phyloP scores from a whole-genome alignment of 2,329 filamentous ascomycete species.

The Nigrospora sphaerica region DNA sequence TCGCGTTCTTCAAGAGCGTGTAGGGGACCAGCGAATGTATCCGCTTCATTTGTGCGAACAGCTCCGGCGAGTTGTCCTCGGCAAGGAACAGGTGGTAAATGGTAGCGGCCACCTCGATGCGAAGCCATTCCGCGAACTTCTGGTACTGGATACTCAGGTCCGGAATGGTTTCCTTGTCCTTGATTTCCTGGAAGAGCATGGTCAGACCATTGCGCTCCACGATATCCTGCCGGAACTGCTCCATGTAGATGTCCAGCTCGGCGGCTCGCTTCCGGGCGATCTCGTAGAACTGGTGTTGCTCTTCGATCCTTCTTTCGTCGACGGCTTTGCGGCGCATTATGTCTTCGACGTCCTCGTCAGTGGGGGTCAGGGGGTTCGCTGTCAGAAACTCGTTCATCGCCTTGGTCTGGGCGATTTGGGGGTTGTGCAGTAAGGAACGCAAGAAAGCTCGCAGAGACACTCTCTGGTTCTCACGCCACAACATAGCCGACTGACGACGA shows the following conservation, averaged over 20 bases:
- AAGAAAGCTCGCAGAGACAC: slow-evolving; percentile 88
- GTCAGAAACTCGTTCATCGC: slow-evolving; percentile 82
- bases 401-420: slow-evolving; percentile 73
- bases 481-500: slow-evolving; percentile 38
- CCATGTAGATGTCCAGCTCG: slow-evolving; percentile 97
- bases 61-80: slow-evolving; percentile 93
- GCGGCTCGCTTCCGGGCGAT: slow-evolving; percentile 84
- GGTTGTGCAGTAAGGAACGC: slow-evolving; percentile 77
- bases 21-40: slow-evolving; percentile 96
- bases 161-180: slow-evolving; percentile 77
- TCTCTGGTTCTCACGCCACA: slow-evolving; percentile 84
- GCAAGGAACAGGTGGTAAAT: slow-evolving; percentile 96
- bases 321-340: slow-evolving; percentile 72
- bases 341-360: slow-evolving; percentile 77
- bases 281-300: slow-evolving; percentile 92
- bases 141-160: slow-evolving; percentile 93
- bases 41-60: slow-evolving; percentile 88
- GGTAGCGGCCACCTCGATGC: slow-evolving; percentile 93
- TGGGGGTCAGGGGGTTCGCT: slow-evolving; percentile 62
- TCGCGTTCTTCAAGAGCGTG: slow-evolving; percentile 89
- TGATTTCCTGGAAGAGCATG: slow-evolving; percentile 87
- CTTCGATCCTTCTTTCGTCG: slow-evolving; percentile 82
- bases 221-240: slow-evolving; percentile 68
- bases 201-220: slow-evolving; percentile 77
- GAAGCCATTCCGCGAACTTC: slow-evolving; percentile 96